Conservation (phyloP, 2,329 filamentous ascomycete species). For the Colletotrichum chlorophyti region DNA sequence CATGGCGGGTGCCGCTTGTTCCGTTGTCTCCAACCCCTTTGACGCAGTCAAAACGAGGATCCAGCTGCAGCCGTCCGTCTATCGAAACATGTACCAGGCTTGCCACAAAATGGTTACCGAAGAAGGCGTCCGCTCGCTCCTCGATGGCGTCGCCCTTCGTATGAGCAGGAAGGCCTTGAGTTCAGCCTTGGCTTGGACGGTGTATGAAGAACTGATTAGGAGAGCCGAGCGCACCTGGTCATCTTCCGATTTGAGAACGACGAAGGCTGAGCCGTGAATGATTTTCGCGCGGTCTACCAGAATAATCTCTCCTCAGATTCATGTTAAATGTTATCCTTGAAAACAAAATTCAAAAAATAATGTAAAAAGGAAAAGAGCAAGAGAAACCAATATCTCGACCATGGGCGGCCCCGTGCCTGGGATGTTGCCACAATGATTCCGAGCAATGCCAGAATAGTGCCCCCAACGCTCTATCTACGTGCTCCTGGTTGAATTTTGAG, state of each 20-base stretch:
- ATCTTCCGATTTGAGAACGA: constrained; percentile 3
- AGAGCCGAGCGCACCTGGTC: constrained; percentile 57
- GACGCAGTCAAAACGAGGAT: constrained; percentile 96
- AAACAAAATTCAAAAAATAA: neutral
- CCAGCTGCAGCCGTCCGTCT: constrained; percentile 84
- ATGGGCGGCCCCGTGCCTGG: no score
- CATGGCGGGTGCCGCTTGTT: constrained; percentile 81
- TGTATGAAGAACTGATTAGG: constrained; percentile 92
- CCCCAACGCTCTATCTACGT: no score
- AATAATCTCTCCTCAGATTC: constrained; percentile 4
- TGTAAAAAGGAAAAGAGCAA: no score
- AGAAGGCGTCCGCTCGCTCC: constrained; percentile 81
- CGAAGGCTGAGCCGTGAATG: constrained; percentile 9
- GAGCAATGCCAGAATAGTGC: no score
- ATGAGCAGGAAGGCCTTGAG: constrained; percentile 93
- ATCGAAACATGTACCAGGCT: constrained; percentile 83
- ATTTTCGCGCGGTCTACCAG: neutral
- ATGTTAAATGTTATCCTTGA: neutral
- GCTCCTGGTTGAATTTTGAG: no score
- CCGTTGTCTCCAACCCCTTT: constrained; percentile 92
- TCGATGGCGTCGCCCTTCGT: constrained; percentile 84
- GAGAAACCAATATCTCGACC: no score
- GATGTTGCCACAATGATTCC: no score
- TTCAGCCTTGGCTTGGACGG: constrained; percentile 94
- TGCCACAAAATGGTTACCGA: constrained; percentile 79